Evolutionary conservation across 1,284 basidiomycete genomes (phyloP), one percentile per base, ranked within the genome.

Genomic region (Anthracocystis walkeri): DNA sequence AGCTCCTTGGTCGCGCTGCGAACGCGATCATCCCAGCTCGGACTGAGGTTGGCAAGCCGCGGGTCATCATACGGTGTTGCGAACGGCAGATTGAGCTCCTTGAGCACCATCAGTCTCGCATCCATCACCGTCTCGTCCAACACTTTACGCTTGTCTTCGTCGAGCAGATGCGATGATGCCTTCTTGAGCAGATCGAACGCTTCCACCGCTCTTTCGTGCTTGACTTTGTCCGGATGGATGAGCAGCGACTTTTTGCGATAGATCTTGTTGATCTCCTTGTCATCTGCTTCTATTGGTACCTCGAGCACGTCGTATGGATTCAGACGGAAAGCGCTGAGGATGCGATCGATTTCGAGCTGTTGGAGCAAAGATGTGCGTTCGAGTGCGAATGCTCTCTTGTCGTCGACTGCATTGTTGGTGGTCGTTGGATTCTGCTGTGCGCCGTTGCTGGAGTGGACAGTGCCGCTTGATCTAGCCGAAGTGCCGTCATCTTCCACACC

Each of bases 181-280:
- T 89, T 89, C 80, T 89, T 89, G 58, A 89, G 84, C 71, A 88
- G 82, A 75, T 89, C 88, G 79, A 89, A 89, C 25, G 88, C 88
- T 84, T 89, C 84, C 49, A 83, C 77, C 0, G 88, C 89, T n/a
- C 87, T 75, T 38, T 87, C 87, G 80, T 89, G 87, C 80, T 88
- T 86, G 76, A 88, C 88, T 84, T 89, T 89, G 82, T 89, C 89
- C 16, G 89, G 89, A 77, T 89, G 89, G 56, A 89, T 89, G 80
- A 89, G 79, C 65, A 89, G 84, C 18, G 87, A 88, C 79, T 88
- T 89, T 80, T 87, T 88, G 62, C 89, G 86, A 74, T 88, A 89
- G 56, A 86, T 85, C 79, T 87, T 87, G 77, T 88, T 88, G 78
- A 89, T 87, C 38, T 87, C 87, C 52, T 86, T 81, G 48, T 88